Base-by-base conservation (phyloP, 1,284 basidiomycete genomes). In the Ustanciosporium gigantosporum region DNA sequence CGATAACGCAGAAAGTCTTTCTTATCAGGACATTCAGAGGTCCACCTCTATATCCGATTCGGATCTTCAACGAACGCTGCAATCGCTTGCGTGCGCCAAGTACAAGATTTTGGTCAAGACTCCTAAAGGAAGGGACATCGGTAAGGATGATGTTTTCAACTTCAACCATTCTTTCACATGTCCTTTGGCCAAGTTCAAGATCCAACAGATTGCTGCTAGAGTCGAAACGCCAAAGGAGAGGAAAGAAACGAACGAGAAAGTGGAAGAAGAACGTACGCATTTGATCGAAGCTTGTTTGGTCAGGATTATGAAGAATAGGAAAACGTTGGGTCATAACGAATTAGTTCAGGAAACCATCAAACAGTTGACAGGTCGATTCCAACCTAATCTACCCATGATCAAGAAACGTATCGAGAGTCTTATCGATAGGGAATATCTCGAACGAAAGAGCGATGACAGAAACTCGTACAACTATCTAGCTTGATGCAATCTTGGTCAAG, bases 11-110 rank as follows among this genome's bases (percentile, higher is more conserved):
- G 48, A 45, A 1, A 32, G 43, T 22, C 25, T 76, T 2, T 34
- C 39, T 29, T 77, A 70, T 29, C 24, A 25, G 3, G 51, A 66
- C 13, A 66, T 77, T 36, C 39, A 45, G 5, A 32, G 37, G 0
- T 31, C 53, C 9, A 77, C 73, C 20, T 35, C 42, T 11, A 89
- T 98, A 38, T 83, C 85, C 0, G 87, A 92, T 13, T 56, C 61
- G 0, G 94, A 98, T 47, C 82, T 98, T 8, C 87, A 89, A 75
- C 87, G 95, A 9, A 90, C 93, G 57, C 83, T 99, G 8, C 95
- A 98, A 77, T 93, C 92, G 0, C 83, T 99, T 11, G 93, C 95
- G 2, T 98, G 94, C 74, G 92, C 89, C n/a, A 98, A 95, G 79
- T 93, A 85, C 82, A 92, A 94, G 73, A 83, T 98, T 25, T 79